phyloP scores from a whole-genome alignment of 2,329 filamentous ascomycete species.

The Plectosphaerella sp. region DNA sequence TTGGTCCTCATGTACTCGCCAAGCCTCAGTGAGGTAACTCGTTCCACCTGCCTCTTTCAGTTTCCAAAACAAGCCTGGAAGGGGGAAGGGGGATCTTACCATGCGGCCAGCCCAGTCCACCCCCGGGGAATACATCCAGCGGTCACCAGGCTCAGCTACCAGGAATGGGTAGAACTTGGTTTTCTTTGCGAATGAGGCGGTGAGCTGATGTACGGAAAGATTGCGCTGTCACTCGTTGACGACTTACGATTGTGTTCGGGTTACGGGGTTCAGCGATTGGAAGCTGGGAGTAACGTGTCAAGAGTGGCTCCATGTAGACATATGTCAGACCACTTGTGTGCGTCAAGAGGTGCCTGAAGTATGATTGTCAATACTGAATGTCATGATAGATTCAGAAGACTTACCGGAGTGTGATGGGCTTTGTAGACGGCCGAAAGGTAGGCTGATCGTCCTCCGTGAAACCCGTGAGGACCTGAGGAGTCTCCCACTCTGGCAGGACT shows the following conservation, averaged over 20 bases:
- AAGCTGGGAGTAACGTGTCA: not conserved
- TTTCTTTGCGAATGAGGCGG: not conserved
- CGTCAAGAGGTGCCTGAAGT: not conserved
- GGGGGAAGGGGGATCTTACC: not conserved
- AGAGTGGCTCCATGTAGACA: not conserved
- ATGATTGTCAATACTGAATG: not conserved
- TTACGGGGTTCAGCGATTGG: not conserved
- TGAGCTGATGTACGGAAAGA: too few relatives aligned
- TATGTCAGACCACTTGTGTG: conserved; percentile 1
- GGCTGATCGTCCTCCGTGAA: not conserved
- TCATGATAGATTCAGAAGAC: not conserved
- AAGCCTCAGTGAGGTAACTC: not conserved
- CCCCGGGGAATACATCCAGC: not conserved
- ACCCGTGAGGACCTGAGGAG: not conserved
- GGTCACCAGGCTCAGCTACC: not conserved
- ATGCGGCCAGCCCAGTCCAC: not conserved
- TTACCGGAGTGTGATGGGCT: not conserved
- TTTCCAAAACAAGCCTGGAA: not conserved
- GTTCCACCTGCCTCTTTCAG: not conserved
- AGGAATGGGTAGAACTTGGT: not conserved
- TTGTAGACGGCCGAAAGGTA: not conserved
- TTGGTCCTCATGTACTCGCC: not conserved
- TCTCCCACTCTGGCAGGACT: conserved; percentile 1
- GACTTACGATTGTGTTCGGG: not conserved
- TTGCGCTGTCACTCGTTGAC: too few relatives aligned